Evolutionary conservation across 257 asterid genomes (phyloP), one percentile per base, ranked within the genome.

Genomic region (Solanum rostratum): DNA sequence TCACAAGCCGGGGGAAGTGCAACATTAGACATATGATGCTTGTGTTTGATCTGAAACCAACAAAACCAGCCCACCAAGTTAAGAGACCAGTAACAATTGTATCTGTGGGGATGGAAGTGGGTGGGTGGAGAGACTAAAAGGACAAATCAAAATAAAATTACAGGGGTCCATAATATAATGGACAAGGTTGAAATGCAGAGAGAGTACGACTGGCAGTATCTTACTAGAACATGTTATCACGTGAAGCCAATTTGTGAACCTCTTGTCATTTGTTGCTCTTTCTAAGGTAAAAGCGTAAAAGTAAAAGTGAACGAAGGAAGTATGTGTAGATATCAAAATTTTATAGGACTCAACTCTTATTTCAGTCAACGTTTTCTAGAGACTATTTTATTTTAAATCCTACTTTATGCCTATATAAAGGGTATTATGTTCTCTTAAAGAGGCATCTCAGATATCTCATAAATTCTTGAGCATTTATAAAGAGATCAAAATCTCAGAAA

Each of bases 251-350:
- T 84, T 85, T 69, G 27, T 87, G 90, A 89, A 87, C 90, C 91
- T 81, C 84, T 84, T 81, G 88, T 84, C 83, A 70, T n/a, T 52
- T 91, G 91, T 86, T 85, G 45, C 87, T 86, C 82, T 89, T 84
- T 80, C 87, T 83, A 82, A 69, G 89, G 88, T 3, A 57, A 57
- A 10, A 20, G 27, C n/a, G 65, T n/a, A 57, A 57, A 57, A 57
- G 3, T 41, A 41, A 6, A 6, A 41, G 7, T 57, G 15, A 57
- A 20, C 20, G 3, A 57, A 55, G 10, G 11, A 3, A 10, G 13
- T 45, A 45, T 10, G 2, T 39, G n/a, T n/a, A n/a, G n/a, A n/a
- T n/a, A n/a, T n/a, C n/a, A n/a, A n/a, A n/a, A n/a, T n/a, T n/a
- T n/a, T n/a, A n/a, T n/a, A n/a, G n/a, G n/a, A n/a, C n/a, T n/a